phyloP scores from a whole-genome alignment of 768 basidiomycete genomes.

The Coprinopsis sp. region DNA sequence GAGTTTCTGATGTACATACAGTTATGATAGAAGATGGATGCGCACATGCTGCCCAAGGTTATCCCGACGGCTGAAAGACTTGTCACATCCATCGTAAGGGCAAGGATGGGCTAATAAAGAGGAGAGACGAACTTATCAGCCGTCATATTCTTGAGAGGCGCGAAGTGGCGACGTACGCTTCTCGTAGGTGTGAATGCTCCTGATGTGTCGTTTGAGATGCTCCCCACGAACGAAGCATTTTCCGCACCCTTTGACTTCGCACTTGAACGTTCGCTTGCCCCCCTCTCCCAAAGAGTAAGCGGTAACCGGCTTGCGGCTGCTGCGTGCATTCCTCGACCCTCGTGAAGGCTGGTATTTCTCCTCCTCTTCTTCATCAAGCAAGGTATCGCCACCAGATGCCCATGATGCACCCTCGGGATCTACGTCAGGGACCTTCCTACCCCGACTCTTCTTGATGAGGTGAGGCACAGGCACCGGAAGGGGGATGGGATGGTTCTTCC shows the following conservation, averaged over 20 bases:
- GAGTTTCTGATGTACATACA: no score
- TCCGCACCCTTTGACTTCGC: constrained; percentile 65
- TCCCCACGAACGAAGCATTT: constrained; percentile 78
- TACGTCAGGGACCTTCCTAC: constrained; percentile 40
- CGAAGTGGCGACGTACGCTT: constrained; percentile 55
- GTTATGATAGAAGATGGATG: constrained; percentile 40
- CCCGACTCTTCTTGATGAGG: constrained; percentile 60
- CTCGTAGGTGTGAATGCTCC: constrained; percentile 78
- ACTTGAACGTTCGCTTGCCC: constrained; percentile 52
- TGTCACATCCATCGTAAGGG: constrained; percentile 59
- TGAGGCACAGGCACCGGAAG: constrained; percentile 55
- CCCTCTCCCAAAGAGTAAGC: constrained; percentile 15
- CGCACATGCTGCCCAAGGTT: constrained; percentile 74
- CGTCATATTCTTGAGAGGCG: background rate
- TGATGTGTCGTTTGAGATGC: constrained; percentile 77
- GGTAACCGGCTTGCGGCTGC: constrained; percentile 10
- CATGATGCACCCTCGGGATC: background rate
- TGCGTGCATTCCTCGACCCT: constrained; percentile 5
- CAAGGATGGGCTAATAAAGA: constrained; percentile 48
- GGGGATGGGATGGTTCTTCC: constrained; percentile 31
- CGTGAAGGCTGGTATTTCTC: no score
- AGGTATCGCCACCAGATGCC: constrained; percentile 2
- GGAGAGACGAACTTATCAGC: constrained; percentile 6
- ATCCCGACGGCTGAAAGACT: constrained; percentile 69
- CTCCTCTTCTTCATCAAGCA: constrained; percentile 13